Conservation (phyloP, 805 yeast genomes). For the Ogataea trehalophila region DNA sequence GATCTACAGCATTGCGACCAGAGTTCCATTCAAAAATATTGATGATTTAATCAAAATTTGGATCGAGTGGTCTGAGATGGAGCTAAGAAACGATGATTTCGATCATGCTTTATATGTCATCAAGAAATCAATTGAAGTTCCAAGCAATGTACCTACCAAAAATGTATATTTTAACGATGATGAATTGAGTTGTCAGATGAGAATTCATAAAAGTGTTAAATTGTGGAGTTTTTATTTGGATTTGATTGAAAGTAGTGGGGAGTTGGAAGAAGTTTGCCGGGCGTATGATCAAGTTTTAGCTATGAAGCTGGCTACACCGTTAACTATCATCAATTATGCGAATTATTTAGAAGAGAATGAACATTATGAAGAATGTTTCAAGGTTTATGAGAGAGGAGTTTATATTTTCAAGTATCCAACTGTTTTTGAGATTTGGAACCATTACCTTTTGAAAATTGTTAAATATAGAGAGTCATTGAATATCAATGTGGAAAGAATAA, state of each 20-base stretch:
- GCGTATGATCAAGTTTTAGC: constrained; percentile 52
- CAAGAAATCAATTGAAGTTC: constrained; percentile 29
- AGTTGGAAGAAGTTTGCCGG: constrained; percentile 33
- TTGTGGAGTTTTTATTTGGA: constrained; percentile 77
- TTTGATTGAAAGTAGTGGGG: constrained; percentile 53
- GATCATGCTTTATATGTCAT: constrained; percentile 33
- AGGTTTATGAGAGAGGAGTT: constrained; percentile 67
- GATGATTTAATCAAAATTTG: constrained; percentile 68
- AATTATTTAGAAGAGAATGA: constrained; percentile 47
- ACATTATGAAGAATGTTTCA: constrained; percentile 46
- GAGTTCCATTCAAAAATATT: constrained; percentile 60
- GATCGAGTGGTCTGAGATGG: constrained; percentile 72
- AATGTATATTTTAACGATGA: constrained; percentile 34
- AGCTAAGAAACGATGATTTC: constrained; percentile 45
- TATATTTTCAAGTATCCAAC: constrained; percentile 54
- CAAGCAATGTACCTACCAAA: constrained; percentile 11
- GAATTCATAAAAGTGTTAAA: constrained; percentile 54
- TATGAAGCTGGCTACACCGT: constrained; percentile 64
- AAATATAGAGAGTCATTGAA: constrained; percentile 25
- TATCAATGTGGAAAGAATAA: constrained; percentile 45
- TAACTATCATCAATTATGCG: constrained; percentile 62
- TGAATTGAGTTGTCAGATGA: constrained; percentile 46
- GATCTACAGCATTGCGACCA: constrained; percentile 58
- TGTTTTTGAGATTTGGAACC: constrained; percentile 66
- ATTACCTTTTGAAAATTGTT: constrained; percentile 54